Conservation (phyloP, 148 eudicot species). For the Camellia sinensis region DNA sequence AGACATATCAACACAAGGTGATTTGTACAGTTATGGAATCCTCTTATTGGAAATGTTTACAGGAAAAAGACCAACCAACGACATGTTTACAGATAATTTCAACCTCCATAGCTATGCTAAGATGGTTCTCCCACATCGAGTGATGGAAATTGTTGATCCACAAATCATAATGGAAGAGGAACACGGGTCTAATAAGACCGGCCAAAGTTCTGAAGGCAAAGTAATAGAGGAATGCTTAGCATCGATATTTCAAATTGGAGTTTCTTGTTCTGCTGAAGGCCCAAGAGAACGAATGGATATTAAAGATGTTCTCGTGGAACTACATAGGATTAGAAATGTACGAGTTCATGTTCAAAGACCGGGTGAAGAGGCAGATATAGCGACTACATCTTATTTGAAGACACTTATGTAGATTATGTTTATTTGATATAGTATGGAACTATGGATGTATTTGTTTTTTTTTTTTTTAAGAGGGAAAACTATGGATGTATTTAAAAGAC, state of each 20-base stretch:
- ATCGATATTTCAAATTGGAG: constrained; percentile 8
- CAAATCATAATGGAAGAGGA: background rate
- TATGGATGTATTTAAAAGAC: too few species aligned
- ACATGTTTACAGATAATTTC: background rate
- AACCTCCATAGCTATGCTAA: constrained; percentile 20
- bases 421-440: too few species aligned
- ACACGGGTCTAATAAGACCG: background rate
- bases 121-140: constrained; percentile 13
- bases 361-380: too few species aligned
- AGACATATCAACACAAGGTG: constrained; percentile 14
- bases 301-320: background rate
- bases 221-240: background rate
- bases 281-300: constrained; percentile 15
- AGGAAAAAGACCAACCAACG: constrained; percentile 22
- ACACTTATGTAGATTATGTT: too few species aligned
- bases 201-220: background rate
- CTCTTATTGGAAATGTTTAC: constrained; percentile 22
- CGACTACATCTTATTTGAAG: too few species aligned
- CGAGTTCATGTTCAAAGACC: too few species aligned
- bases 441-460: too few species aligned
- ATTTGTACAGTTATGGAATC: constrained; percentile 28
- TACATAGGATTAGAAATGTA: background rate
- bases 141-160: constrained; percentile 11
- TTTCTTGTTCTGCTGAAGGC: constrained; percentile 13
- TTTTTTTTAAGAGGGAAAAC: too few species aligned